Percentiles rank a stretch among this genome's conserved stretches.
Evolutionary conservation across 2,329 filamentous ascomycete species (phyloP).

Genomic region (Fusarium brevicatenulatum): DNA sequence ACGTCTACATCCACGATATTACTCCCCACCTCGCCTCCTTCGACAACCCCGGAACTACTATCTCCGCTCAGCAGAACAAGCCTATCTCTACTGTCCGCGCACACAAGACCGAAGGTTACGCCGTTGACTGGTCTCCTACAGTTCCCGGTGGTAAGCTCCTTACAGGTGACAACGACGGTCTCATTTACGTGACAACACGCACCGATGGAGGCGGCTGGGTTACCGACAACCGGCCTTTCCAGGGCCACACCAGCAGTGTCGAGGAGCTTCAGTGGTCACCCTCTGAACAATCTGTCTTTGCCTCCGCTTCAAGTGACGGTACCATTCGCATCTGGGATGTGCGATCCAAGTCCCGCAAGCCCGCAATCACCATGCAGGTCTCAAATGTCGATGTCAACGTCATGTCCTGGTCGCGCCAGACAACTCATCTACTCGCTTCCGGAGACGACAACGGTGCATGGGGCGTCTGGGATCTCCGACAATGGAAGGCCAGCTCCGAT

Average conservation of each 20-base stretch:
- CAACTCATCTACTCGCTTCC: slow-evolving; percentile 87
- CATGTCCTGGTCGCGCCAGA: slow-evolving; percentile 92
- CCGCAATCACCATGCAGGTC: slow-evolving; percentile 87
- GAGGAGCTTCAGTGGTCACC: slow-evolving; percentile 99
- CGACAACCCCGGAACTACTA: slow-evolving; percentile 83
- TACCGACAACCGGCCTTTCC: slow-evolving; percentile 84
- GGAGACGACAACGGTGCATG: slow-evolving; percentile 94
- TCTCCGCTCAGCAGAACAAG: slow-evolving; percentile 87
- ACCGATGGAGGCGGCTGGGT: slow-evolving; percentile 90
- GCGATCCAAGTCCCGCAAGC: slow-evolving; percentile 85
- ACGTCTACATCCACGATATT: slow-evolving; percentile 94
- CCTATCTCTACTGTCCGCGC: slow-evolving; percentile 87
- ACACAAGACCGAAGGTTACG: slow-evolving; percentile 95
- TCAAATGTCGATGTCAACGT: slow-evolving; percentile 93
- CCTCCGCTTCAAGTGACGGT: slow-evolving; percentile 92
- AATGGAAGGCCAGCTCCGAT: slow-evolving; percentile 78
- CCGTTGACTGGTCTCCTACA: slow-evolving; percentile 90
- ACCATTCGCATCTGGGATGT: slow-evolving; percentile 97
- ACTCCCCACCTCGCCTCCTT: slow-evolving; percentile 90
- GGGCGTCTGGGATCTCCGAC: slow-evolving; percentile 95
- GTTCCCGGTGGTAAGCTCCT: slow-evolving; percentile 84
- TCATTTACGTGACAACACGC: slow-evolving; percentile 88
- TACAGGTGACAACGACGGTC: slow-evolving; percentile 89
- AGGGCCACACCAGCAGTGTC: slow-evolving; percentile 84
- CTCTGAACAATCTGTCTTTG: slow-evolving; percentile 90